Conservation (phyloP, 805 yeast genomes). For the Saccharomyces eubayanus region DNA sequence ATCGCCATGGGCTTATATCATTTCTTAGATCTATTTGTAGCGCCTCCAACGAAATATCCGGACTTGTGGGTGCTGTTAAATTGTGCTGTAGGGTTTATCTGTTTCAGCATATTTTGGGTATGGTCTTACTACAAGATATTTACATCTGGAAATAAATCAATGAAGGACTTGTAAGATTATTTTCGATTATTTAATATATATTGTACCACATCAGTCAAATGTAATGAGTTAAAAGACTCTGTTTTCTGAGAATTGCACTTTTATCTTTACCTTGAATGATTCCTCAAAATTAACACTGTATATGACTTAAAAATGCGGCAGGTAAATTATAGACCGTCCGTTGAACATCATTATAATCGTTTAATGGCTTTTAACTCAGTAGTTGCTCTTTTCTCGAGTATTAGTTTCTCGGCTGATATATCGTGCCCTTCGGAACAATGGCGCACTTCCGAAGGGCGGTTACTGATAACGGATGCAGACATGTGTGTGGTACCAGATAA, state of each 20-base stretch:
- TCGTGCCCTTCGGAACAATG: not conserved
- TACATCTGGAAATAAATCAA: conserved; percentile 23
- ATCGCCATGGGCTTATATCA: conserved; percentile 45
- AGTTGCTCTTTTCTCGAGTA: not conserved
- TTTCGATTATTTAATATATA: not conserved
- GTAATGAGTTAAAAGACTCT: not conserved
- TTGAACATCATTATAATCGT: no score
- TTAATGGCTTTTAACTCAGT: not conserved
- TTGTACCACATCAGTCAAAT: not conserved
- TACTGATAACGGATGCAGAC: not conserved
- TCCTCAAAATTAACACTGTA: no score
- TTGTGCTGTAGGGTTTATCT: conserved; percentile 62
- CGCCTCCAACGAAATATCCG: conserved; percentile 58
- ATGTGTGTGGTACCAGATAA: not conserved
- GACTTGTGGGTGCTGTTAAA: conserved; percentile 82
- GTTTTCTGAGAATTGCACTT: no score
- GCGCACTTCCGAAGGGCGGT: not conserved
- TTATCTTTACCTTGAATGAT: no score
- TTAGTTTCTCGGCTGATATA: not conserved
- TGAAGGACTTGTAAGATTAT: conserved; percentile 16
- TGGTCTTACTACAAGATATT: conserved; percentile 62
- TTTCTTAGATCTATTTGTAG: conserved; percentile 40
- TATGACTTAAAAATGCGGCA: no score
- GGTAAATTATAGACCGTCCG: no score
- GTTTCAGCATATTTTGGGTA: conserved; percentile 69